These are phyloP conservation scores for Mucor mucedo DNA, from an alignment of 371 early-diverging fungal species.

Conservation along the genomic window DNA sequence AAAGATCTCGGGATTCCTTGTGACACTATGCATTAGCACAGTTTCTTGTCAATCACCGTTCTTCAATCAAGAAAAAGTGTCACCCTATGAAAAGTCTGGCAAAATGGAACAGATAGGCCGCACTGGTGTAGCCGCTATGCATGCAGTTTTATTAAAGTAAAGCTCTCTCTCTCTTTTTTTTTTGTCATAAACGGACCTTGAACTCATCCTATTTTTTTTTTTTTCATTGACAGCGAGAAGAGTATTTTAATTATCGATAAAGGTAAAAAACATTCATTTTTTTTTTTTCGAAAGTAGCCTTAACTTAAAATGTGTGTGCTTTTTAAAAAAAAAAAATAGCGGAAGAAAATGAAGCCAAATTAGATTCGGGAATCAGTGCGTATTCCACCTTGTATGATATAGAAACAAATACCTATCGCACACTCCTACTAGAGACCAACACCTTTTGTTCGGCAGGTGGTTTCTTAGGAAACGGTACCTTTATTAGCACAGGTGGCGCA, in stretches of 20 bases:
- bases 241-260: constrained; percentile 53
- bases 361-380: constrained; percentile 56
- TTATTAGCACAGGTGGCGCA: constrained; percentile 66
- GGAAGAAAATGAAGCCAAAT: constrained; percentile 54
- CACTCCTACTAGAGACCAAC: constrained; percentile 57
- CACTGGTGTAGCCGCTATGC: constrained; percentile 55
- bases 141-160: constrained; percentile 53
- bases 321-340: constrained; percentile 26
- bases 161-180: background rate
- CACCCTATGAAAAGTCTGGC: constrained; percentile 20
- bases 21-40: background rate
- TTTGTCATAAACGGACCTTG: background rate
- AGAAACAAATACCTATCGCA: constrained; percentile 47
- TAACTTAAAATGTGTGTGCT: background rate
- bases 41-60: constrained; percentile 30
- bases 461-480: constrained; percentile 60
- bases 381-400: constrained; percentile 60
- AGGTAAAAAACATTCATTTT: constrained; percentile 27
- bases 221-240: constrained; percentile 34
- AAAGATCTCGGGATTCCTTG: background rate
- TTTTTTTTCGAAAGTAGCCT: background rate
- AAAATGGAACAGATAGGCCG: constrained; percentile 52
- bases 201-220: background rate
- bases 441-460: constrained; percentile 71
- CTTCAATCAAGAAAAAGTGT: constrained; percentile 12